These are phyloP conservation scores for Fagopyrum esculentum DNA, from an alignment of 148 eudicot species.

Conservation along the genomic window DNA sequence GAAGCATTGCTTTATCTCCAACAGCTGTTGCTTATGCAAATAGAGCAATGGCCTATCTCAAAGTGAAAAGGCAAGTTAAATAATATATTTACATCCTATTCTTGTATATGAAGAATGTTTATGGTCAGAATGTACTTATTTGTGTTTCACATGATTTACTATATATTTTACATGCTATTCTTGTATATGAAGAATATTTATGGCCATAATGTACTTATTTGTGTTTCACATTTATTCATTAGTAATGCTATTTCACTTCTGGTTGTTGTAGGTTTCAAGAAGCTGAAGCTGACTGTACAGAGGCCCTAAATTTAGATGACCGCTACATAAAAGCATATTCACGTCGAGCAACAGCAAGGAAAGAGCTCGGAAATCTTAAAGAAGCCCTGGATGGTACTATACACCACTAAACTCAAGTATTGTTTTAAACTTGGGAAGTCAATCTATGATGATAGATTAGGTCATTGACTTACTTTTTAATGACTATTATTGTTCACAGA, in stretches of 20 bases:
- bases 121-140: background rate
- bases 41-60: slow-evolving; percentile 96
- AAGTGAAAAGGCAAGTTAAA: slow-evolving; percentile 55
- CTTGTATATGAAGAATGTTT: background rate
- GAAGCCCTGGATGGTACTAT: slow-evolving; percentile 72
- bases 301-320: slow-evolving; percentile 92
- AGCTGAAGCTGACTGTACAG: slow-evolving; percentile 93
- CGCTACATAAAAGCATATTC: slow-evolving; percentile 94
- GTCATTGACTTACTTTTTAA: slow-evolving; percentile 6
- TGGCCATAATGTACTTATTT: background rate
- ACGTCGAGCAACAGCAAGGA: slow-evolving; percentile 91
- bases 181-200: background rate
- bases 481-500: slow-evolving; percentile 38
- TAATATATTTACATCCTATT: background rate
- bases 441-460: background rate
- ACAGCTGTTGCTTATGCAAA: slow-evolving; percentile 94
- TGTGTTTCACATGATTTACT: background rate
- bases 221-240: background rate
- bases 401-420: background rate
- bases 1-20: slow-evolving; percentile 89
- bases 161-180: background rate
- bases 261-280: slow-evolving; percentile 54
- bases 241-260: background rate
- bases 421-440: slow-evolving; percentile 1
- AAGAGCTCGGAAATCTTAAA: slow-evolving; percentile 74